Evolutionary conservation across 345 rosid genomes (phyloP), one percentile per base, ranked within the genome.

Genomic region (Capsella bursapastoris): DNA sequence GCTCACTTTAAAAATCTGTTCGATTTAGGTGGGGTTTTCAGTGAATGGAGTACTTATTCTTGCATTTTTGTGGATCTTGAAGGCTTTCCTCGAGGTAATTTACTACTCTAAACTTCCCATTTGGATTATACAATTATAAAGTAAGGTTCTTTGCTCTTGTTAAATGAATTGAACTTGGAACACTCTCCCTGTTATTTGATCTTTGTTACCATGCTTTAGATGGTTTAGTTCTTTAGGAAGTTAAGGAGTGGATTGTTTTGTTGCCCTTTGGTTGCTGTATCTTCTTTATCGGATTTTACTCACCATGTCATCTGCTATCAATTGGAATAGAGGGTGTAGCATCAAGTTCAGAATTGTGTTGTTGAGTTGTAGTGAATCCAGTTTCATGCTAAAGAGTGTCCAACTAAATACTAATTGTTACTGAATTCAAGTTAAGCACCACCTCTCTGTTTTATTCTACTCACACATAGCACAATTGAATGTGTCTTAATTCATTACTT

Each of bases 81-180:
- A 88, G 81, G 98, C 96, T 37, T 89, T 93, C 82, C 96, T 93
- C 57, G 96, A 91, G 97, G 98, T 89, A 83, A 80, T 10, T 1
- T 47, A 50, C 25, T 34, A 34, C 59, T 4, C 52, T 60, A 0
- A 7, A 10, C 12, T 2, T 49, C 48, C 45, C 25, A 22, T 29
- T 31, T 49, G 62, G 29, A 16, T 9, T 14, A 5, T 47, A 0
- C 0, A 8, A 3, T 13, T 28, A 0, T 67, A 15, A 13, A 43
- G 27, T 13, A 16, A 10, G 14, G 32, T 40, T 51, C 25, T 40
- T 59, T 0, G 4, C 4, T 68, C 0, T 67, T 53, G 37, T 40
- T 11, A 7, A 57, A 41, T 31, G 56, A 40, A 7, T 16, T 48
- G 38, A 47, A 47, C 13, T 57, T 70, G 53, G 65, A 32, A 35